Base-by-base conservation (phyloP, 805 yeast genomes). In the Metschnikowia lunata region DNA sequence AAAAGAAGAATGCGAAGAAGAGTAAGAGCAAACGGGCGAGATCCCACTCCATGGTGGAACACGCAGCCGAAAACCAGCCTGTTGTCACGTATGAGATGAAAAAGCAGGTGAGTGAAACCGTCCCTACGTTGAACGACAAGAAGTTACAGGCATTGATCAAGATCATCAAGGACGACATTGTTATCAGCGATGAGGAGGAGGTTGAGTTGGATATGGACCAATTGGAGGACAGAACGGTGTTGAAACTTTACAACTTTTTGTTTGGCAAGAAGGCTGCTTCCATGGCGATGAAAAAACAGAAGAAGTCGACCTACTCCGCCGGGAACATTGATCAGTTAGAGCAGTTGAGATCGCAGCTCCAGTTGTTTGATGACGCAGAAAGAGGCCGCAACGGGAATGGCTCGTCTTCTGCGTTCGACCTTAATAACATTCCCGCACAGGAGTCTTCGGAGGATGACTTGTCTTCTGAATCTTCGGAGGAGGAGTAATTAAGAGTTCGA, bases 151-250 rank as follows among this genome's bases (percentile, higher is more conserved):
- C 85, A 47, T 95, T 89, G 30, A 76, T 91, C 49, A 80, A 85
- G 40, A 88, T 93, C 50, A 88, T 93, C 53, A 85, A 85, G 59
- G 93, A 86, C 62, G 81, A 77, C 56, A 61, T 71, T 40, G 72
- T 68, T 44, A 61, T 68, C 40, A 60, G 64, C 39, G 91, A 88
- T 56, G 98, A 91, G 46, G 98, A 93, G 49, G 74, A 69, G 70
- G 93, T 93, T 49, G 99, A 93, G 71, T 76, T 93, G 48, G 99
- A 93, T 65, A 85, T 93, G 82, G 97, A 93, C 62, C 85, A 85
- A 65, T 75, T 93, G 55, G 96, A 88, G 57, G 88, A 88, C 52
- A 71, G 79, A 34, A 90, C 97, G 1, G 76, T 91, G 43, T 68
- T 87, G 61, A 86, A 87, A 59, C 72, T 93, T 50, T 91, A 89